These are phyloP conservation scores for Liquidambar formosana DNA, from an alignment of 164 flowering plant species.

Conservation along the genomic window DNA sequence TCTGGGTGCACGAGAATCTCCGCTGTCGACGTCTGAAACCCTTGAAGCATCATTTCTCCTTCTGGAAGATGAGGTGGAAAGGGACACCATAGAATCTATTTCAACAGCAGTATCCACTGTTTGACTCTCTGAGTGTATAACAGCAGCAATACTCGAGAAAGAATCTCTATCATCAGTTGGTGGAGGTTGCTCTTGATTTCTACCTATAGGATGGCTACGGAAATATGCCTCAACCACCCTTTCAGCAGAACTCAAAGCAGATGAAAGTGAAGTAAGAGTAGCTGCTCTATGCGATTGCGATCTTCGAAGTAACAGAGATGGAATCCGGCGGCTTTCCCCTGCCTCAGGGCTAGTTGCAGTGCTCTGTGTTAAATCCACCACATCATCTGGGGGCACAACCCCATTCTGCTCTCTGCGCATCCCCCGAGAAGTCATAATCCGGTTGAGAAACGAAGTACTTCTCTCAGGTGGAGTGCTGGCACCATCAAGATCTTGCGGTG, in stretches of 20 bases:
- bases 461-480: conserved; percentile 34
- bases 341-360: conserved; percentile 30
- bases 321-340: conserved; percentile 24
- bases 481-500: conserved; percentile 25
- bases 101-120: conserved; percentile 68
- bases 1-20: conserved; percentile 65
- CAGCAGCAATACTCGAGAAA: conserved; percentile 76
- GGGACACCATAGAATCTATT: conserved; percentile 63
- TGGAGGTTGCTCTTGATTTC: conserved; percentile 51
- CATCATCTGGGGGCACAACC: conserved; percentile 33
- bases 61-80: conserved; percentile 62
- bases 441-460: conserved; percentile 36
- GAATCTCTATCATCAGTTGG: conserved; percentile 71
- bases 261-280: conserved; percentile 26
- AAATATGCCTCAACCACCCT: conserved; percentile 43
- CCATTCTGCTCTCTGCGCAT: conserved; percentile 50
- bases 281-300: conserved; percentile 37
- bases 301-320: conserved; percentile 37
- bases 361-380: conserved; percentile 41
- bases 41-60: conserved; percentile 57
- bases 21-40: conserved; percentile 66
- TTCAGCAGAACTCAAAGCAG: conserved; percentile 40
- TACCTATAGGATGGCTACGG: conserved; percentile 33
- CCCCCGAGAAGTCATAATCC: conserved; percentile 52
- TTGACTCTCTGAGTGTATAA: conserved; percentile 64